These are phyloP conservation scores for Liriodendron chinense DNA, from an alignment of 164 flowering plant genomes.

Conservation along the genomic window DNA sequence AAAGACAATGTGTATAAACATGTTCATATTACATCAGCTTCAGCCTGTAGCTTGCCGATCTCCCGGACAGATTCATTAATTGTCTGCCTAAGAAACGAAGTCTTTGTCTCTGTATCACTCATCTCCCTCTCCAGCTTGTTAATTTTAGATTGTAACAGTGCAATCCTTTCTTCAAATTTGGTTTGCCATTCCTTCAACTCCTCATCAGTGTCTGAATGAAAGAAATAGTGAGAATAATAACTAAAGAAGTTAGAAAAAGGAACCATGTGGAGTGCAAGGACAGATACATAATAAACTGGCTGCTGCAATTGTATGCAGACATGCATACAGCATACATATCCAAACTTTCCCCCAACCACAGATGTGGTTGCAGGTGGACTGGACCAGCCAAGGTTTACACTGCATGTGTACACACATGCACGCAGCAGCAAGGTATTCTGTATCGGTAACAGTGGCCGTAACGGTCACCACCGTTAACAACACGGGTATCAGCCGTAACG, in stretches of 20 bases:
- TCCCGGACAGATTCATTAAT: slow-evolving; percentile 44
- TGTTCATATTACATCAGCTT: slow-evolving; percentile 58
- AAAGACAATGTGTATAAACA: background rate
- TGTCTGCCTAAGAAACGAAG: slow-evolving; percentile 25
- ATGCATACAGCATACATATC: background rate
- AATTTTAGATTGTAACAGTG: slow-evolving; percentile 49
- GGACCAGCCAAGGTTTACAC: background rate
- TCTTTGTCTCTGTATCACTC: slow-evolving; percentile 48
- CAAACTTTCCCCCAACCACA: background rate
- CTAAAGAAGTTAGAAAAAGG: background rate
- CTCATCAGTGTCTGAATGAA: slow-evolving; percentile 76
- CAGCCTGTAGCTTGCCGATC: slow-evolving; percentile 75
- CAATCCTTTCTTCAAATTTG: slow-evolving; percentile 74
- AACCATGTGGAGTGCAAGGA: background rate
- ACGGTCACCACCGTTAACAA: too few species aligned
- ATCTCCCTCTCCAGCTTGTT: slow-evolving; percentile 65
- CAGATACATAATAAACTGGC: background rate
- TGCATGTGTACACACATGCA: background rate
- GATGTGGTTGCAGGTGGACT: background rate
- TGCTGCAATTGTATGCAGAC: background rate
- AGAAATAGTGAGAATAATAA: background rate
- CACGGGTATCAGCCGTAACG: too few species aligned
- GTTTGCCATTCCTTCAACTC: slow-evolving; percentile 86
- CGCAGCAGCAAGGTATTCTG: too few species aligned
- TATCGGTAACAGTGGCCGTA: too few species aligned